These are phyloP conservation scores for Trametes coccinea DNA, from an alignment of 768 basidiomycete species.

Conservation along the genomic window DNA sequence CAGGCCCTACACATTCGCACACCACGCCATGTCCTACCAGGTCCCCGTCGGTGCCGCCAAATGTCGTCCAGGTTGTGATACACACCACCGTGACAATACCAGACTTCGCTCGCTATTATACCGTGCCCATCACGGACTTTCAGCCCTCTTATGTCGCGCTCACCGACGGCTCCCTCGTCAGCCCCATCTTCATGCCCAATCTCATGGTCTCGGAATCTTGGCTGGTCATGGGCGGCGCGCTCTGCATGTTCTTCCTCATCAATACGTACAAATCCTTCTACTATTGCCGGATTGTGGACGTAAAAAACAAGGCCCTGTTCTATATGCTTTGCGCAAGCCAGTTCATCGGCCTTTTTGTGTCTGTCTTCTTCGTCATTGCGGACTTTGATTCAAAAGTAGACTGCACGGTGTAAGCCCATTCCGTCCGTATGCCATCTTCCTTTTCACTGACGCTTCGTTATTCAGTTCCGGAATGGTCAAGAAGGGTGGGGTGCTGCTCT, in stretches of 20 bases:
- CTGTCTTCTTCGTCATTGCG: constrained; percentile 46
- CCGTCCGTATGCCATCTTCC: constrained; percentile 35
- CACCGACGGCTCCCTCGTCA: constrained; percentile 59
- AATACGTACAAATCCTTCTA: constrained; percentile 52
- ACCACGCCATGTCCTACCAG: constrained; percentile 7
- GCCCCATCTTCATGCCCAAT: constrained; percentile 48
- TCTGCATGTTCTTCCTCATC: constrained; percentile 52
- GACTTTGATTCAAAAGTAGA: constrained; percentile 43
- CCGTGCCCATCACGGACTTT: constrained; percentile 45
- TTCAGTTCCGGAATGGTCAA: constrained; percentile 19
- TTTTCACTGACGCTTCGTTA: not conserved
- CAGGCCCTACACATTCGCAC: not conserved
- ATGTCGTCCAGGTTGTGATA: constrained; percentile 50
- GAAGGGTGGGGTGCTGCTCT: constrained; percentile 20
- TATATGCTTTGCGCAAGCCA: constrained; percentile 58
- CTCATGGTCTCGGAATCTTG: constrained; percentile 41
- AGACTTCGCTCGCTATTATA: constrained; percentile 48
- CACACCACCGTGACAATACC: constrained; percentile 51
- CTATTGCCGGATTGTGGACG: constrained; percentile 54
- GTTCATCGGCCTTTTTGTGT: constrained; percentile 46
- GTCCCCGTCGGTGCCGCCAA: constrained; percentile 27
- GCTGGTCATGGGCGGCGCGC: constrained; percentile 49
- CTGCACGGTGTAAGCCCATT: constrained; percentile 51
- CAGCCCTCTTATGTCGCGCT: constrained; percentile 42
- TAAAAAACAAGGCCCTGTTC: constrained; percentile 61